Percentiles rank a stretch among this genome's conserved stretches.
These are phyloP conservation scores for Lasiosphaeris hirsuta DNA, from an alignment of 495 filamentous ascomycete genomes.

Conservation along the genomic window DNA sequence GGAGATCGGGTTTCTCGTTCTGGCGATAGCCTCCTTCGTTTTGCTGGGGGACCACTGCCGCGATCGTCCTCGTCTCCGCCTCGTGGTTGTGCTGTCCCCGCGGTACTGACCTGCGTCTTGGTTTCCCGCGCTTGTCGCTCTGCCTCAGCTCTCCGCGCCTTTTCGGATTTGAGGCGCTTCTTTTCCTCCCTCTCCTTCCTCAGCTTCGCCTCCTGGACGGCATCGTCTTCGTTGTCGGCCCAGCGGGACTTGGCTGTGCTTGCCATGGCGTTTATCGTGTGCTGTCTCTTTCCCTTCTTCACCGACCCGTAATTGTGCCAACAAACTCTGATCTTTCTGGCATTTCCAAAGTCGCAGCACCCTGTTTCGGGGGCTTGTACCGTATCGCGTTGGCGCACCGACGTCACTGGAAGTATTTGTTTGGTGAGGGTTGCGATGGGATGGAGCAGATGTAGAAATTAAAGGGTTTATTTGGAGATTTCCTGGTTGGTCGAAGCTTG, in stretches of 20 bases:
- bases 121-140: slow-evolving; percentile 13
- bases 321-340: neutral
- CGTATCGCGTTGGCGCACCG: neutral
- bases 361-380: neutral
- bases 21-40: slow-evolving; percentile 51
- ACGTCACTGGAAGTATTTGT: slow-evolving; percentile 1
- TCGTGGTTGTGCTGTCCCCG: neutral
- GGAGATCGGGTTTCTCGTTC: slow-evolving; percentile 29
- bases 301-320: neutral
- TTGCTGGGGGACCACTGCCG: slow-evolving; percentile 46
- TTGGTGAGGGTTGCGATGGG: neutral
- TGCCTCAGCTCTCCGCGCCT: slow-evolving; percentile 58
- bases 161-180: slow-evolving; percentile 79
- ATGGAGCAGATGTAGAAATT: neutral
- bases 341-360: too few species aligned
- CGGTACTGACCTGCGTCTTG: too few species aligned
- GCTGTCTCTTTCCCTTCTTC: neutral
- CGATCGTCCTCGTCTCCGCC: slow-evolving; percentile 29
- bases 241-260: slow-evolving; percentile 73
- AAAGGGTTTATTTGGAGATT: slow-evolving; percentile 23
- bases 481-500: slow-evolving; percentile 22
- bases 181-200: slow-evolving; percentile 90
- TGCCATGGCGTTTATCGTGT: slow-evolving; percentile 48
- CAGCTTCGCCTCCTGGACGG: slow-evolving; percentile 63
- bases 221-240: slow-evolving; percentile 77